Percentiles rank a stretch among this genome's conserved stretches.
Conservation (phyloP, 2,329 filamentous ascomycete genomes). For the Didymella keratinophila region DNA sequence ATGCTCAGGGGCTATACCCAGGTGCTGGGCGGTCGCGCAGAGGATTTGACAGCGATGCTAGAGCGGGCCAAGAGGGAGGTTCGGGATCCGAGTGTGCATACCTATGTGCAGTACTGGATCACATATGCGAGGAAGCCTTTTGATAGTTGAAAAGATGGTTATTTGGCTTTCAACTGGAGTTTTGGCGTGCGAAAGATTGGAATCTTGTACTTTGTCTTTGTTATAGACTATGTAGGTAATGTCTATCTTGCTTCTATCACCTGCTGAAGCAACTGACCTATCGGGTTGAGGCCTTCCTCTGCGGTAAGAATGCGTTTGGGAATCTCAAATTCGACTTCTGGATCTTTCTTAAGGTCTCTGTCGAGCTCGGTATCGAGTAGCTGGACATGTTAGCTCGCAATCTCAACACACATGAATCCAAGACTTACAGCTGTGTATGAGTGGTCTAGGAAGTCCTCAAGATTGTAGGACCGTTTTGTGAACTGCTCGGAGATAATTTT, state of each 20-base stretch:
- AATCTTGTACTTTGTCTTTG: background rate
- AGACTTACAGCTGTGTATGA: conserved; percentile 79
- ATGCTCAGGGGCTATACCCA: background rate
- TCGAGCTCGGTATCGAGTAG: conserved; percentile 84
- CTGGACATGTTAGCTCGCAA: conserved; percentile 50
- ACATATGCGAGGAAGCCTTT: conserved; percentile 26
- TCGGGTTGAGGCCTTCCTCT: conserved; percentile 41
- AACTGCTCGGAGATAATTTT: conserved; percentile 97
- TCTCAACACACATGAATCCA: background rate
- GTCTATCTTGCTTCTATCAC: conserved; percentile 40
- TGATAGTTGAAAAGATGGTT: background rate
- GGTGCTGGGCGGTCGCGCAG: background rate
- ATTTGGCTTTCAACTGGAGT: background rate
- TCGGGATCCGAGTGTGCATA: conserved; percentile 32
- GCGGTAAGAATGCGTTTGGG: conserved; percentile 78
- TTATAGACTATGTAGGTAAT: background rate
- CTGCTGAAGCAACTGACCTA: conserved; percentile 45
- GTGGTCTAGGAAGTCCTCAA: conserved; percentile 98
- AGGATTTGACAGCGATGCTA: background rate
- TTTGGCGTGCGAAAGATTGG: background rate
- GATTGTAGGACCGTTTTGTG: conserved; percentile 90
- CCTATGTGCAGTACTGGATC: conserved; percentile 33
- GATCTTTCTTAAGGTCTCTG: conserved; percentile 83
- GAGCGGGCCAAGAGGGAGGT: conserved; percentile 23
- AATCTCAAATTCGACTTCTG: conserved; percentile 93